Evolutionary conservation across 495 filamentous ascomycete species (phyloP).

Genomic region (Sordaria brevicollis): DNA sequence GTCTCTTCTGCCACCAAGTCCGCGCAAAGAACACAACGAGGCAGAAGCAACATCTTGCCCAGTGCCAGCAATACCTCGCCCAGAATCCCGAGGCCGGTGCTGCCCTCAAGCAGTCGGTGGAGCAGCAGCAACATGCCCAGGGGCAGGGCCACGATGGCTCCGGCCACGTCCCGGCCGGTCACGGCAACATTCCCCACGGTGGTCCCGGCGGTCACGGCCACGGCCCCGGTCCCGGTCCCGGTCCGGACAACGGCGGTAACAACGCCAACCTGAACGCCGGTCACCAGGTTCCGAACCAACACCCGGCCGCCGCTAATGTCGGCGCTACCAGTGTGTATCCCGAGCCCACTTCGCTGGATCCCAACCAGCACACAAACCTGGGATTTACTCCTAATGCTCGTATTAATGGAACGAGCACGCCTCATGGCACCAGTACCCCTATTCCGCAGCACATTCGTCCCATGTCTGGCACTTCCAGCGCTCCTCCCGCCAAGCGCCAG

Average conservation of each 20-base stretch:
- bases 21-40: slow-evolving; percentile 24
- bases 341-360: background rate
- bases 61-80: slow-evolving; percentile 16
- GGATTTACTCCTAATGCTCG: slow-evolving; percentile 19
- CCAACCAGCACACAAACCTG: slow-evolving; percentile 8
- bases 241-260: background rate
- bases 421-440: slow-evolving; percentile 18
- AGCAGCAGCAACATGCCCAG: background rate
- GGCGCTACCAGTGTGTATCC: background rate
- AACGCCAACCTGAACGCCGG: background rate
- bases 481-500: slow-evolving; percentile 18
- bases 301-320: background rate
- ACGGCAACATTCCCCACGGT: too few relatives aligned
- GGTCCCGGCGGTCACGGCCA: background rate
- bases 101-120: slow-evolving; percentile 6
- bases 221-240: background rate
- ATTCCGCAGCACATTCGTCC: slow-evolving; percentile 6
- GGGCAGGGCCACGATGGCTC: background rate
- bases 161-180: background rate
- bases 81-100: slow-evolving; percentile 15
- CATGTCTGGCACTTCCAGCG: slow-evolving; percentile 5
- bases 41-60: slow-evolving; percentile 20
- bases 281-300: background rate
- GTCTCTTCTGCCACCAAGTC: slow-evolving; percentile 16
- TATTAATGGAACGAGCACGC: slow-evolving; percentile 18